These are phyloP conservation scores for Cokeromyces recurvatus DNA, from an alignment of 371 early-diverging fungal species.

Conservation along the genomic window DNA sequence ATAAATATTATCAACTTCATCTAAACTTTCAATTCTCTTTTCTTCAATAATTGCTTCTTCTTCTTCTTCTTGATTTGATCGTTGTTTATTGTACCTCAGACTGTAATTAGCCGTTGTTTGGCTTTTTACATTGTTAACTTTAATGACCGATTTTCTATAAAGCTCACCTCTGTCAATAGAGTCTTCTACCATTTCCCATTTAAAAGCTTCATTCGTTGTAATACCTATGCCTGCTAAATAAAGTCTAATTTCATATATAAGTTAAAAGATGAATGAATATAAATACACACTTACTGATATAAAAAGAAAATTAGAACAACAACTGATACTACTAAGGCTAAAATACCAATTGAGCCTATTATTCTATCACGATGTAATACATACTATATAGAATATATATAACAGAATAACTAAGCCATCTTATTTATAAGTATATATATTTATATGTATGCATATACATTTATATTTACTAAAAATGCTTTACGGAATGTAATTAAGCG, in stretches of 20 bases:
- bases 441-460: too few species aligned
- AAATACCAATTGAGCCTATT: constrained; percentile 59
- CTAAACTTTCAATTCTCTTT: constrained; percentile 35
- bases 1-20: constrained; percentile 62
- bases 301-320: constrained; percentile 57
- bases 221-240: constrained; percentile 60
- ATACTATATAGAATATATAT: too few species aligned
- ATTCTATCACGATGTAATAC: constrained; percentile 56
- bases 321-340: constrained; percentile 54
- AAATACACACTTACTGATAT: constrained; percentile 48
- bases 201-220: constrained; percentile 74
- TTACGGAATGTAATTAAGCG: constrained; percentile 29
- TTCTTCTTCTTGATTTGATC: too few species aligned
- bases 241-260: constrained; percentile 26
- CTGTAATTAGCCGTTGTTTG: constrained; percentile 1
- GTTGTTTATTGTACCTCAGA: constrained; percentile 18
- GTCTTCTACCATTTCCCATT: constrained; percentile 72
- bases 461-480: constrained; percentile 42
- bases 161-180: constrained; percentile 60
- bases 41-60: constrained; percentile 1
- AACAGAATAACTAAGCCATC: too few species aligned
- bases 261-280: too few species aligned
- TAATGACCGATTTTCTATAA: constrained; percentile 25
- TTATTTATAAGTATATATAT: too few species aligned
- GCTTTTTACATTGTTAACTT: too few species aligned